Base-by-base conservation (phyloP, 495 filamentous ascomycete genomes). In the Penicillium crystallinum region DNA sequence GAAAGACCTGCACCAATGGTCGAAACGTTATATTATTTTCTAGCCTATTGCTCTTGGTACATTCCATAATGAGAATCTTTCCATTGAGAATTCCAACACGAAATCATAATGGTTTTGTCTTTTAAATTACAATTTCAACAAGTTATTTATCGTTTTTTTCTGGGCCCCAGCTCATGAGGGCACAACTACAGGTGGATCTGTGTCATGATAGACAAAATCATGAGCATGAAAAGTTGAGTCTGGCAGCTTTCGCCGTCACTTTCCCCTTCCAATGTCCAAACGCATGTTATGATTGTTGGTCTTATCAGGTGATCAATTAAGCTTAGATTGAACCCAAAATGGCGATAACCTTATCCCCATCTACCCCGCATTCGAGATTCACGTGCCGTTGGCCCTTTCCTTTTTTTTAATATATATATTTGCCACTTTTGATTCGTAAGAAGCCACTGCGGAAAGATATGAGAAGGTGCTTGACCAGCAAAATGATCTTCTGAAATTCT, bases 1-100 rank as follows among this genome's bases (percentile, higher is more conserved):
- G 66, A 69, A 33, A 82, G 71, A 1, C 79, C 79, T 2, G 74
- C 77, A 4, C 79, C 79, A 11, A 82, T 66, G 49, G 81, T 74
- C 22, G 81, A 52, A 17, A 73, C 73, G 54, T 80, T 76, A 15
- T 59, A 59, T 9, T 46, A 19, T n/a, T n/a, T 5, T 55, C 43
- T 11, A 10, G 30, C n/a, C 42, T 22, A 7, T 42, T 48, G 29
- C 15, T 31, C 23, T 48, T 33, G 19, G 41, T 21, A 7, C 48
- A 45, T 15, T 29, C 52, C 54, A 56, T 56, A 1, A 23, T 34
- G n/a, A 14, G 34, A 6, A 9, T 6, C 30, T 55, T 27, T 30
- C 4, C 7, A 17, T 3, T 12, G 2, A 25, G n/a, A n/a, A n/a
- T n/a, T n/a, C n/a, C n/a, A n/a, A n/a, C n/a, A n/a, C n/a, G n/a